Evolutionary conservation across 1,139 yeast genomes (phyloP).

Genomic region (Petasospora fabianii): DNA sequence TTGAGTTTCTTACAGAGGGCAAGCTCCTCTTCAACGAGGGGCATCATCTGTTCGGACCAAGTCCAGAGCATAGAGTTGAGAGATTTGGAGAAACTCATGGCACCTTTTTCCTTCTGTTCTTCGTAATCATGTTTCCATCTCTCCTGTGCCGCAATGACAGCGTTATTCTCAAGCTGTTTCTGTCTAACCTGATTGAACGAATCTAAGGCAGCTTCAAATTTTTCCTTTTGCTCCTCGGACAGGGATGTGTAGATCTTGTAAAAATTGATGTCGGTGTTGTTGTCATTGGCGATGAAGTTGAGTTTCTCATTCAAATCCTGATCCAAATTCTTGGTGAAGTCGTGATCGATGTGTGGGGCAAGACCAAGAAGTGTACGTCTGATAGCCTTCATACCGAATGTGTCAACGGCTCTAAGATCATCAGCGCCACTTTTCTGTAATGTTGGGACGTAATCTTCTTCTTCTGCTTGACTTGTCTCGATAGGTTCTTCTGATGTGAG

Average conservation of each 20-base stretch:
- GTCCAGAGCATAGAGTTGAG: constrained; percentile 74
- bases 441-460: constrained; percentile 11
- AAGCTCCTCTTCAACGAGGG: constrained; percentile 65
- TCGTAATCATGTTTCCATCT: constrained; percentile 87
- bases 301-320: constrained; percentile 34
- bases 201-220: constrained; percentile 65
- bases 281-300: constrained; percentile 30
- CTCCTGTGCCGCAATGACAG: constrained; percentile 80
- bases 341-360: constrained; percentile 28
- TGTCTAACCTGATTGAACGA: constrained; percentile 73
- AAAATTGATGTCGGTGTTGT: constrained; percentile 46
- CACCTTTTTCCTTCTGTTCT: constrained; percentile 63
- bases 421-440: constrained; percentile 40
- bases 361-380: constrained; percentile 77
- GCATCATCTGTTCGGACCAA: constrained; percentile 68
- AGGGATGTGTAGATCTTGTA: constrained; percentile 58
- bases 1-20: constrained; percentile 42
- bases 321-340: constrained; percentile 36
- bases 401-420: constrained; percentile 63
- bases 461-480: constrained; percentile 15
- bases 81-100: constrained; percentile 49
- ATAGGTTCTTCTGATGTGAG: background rate
- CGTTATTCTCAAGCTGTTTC: constrained; percentile 67
- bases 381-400: constrained; percentile 77
- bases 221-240: constrained; percentile 44